These are phyloP conservation scores for Gautieria morchelliformis DNA, from an alignment of 768 basidiomycete species.

Conservation along the genomic window DNA sequence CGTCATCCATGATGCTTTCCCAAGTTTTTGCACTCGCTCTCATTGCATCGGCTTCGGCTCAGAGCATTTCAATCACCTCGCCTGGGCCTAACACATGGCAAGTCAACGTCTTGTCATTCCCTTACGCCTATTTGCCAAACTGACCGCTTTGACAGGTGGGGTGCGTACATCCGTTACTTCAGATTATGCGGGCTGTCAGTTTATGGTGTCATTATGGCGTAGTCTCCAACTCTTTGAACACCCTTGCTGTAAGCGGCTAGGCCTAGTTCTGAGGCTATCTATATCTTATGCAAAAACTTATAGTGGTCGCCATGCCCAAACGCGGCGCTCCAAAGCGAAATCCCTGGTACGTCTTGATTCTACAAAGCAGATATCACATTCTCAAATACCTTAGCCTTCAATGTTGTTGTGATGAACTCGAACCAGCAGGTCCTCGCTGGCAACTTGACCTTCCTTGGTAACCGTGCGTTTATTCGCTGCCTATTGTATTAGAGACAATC, in stretches of 20 bases:
- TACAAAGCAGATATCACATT: not conserved
- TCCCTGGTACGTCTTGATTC: not conserved
- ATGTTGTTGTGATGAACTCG: slow-evolving; percentile 1
- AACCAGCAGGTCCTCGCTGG: not conserved
- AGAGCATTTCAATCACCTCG: not conserved
- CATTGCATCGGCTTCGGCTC: not conserved
- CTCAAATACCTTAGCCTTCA: not conserved
- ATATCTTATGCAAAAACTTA: not conserved
- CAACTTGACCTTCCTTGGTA: slow-evolving; percentile 1
- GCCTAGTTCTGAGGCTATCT: not conserved
- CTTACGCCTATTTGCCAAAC: not conserved
- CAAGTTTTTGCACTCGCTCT: slow-evolving; percentile 4
- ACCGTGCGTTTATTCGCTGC: not conserved
- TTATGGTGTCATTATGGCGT: not conserved
- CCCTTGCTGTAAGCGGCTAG: not conserved
- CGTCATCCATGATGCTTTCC: slow-evolving; percentile 1
- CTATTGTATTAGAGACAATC: not conserved
- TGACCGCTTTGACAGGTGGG: not conserved
- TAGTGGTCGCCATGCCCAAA: slow-evolving; percentile 7
- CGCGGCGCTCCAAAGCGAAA: not conserved
- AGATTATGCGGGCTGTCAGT: too few relatives aligned
- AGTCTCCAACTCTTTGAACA: not conserved
- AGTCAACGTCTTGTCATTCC: not conserved
- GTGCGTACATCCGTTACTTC: not conserved
- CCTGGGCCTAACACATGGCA: not conserved